These are phyloP conservation scores for Pulveroboletus sp. DNA, from an alignment of 768 basidiomycete genomes.

Conservation along the genomic window DNA sequence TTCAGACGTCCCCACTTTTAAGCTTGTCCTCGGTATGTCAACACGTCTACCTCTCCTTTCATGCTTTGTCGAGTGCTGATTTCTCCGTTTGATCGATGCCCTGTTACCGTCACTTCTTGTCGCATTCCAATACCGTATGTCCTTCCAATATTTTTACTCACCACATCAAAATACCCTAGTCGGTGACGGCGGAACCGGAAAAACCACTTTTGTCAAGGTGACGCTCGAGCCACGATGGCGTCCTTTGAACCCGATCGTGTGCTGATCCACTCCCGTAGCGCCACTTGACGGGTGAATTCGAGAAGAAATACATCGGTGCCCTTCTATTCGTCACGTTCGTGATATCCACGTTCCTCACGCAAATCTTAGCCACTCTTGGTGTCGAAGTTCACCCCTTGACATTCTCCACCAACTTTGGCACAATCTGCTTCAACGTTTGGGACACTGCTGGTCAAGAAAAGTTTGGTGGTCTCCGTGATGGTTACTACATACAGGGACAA, in stretches of 20 bases:
- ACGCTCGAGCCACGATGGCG: constrained; percentile 22
- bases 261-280: constrained; percentile 67
- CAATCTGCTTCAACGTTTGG: constrained; percentile 99
- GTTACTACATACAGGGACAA: constrained; percentile 96
- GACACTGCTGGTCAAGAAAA: constrained; percentile 99
- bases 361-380: constrained; percentile 85
- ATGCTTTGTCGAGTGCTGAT: constrained; percentile 15
- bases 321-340: constrained; percentile 8
- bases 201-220: constrained; percentile 99
- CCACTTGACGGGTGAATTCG: constrained; percentile 99
- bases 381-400: constrained; percentile 97
- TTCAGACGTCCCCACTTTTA: constrained; percentile 78
- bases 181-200: constrained; percentile 95
- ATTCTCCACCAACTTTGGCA: constrained; percentile 98
- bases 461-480: constrained; percentile 97
- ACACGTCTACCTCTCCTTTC: neutral
- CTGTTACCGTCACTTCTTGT: constrained; percentile 9
- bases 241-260: constrained; percentile 43
- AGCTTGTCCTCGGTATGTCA: constrained; percentile 92
- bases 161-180: constrained; percentile 45
- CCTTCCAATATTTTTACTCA: neutral
- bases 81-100: constrained; percentile 54
- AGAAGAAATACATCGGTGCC: constrained; percentile 99
- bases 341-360: constrained; percentile 14
- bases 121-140: constrained; percentile 8